Evolutionary conservation across 169 alveolate genomes (phyloP).

Genomic region (Eimeria tenella): DNA sequence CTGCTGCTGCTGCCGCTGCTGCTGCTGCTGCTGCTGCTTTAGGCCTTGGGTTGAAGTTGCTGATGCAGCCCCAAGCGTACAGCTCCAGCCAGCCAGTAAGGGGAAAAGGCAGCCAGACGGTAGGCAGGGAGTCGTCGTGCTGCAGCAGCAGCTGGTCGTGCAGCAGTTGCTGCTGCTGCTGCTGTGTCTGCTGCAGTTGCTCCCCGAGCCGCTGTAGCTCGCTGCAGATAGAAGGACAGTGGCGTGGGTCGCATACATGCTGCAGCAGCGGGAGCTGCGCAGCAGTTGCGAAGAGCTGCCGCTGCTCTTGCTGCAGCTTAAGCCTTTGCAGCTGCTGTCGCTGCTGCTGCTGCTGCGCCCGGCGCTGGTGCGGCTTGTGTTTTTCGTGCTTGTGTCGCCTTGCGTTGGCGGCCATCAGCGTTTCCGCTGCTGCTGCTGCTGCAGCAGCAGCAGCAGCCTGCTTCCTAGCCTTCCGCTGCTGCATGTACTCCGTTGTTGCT

Average conservation of each 20-base stretch:
- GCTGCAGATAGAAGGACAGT: conserved; percentile 1
- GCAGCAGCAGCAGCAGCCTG: conserved; percentile 22
- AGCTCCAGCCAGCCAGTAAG: conserved; percentile 74
- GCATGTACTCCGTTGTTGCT: conserved; percentile 18
- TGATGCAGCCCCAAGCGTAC: conserved; percentile 75
- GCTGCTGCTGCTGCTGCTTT: conserved; percentile 40
- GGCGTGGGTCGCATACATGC: neutral
- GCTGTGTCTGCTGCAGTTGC: neutral
- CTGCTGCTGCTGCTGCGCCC: conserved; percentile 9
- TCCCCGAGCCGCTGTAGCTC: neutral
- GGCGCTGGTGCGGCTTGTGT: neutral
- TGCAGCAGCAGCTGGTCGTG: conserved; percentile 19
- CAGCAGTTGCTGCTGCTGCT: conserved; percentile 27
- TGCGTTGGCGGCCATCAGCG: neutral
- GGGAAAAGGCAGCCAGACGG: conserved; percentile 57
- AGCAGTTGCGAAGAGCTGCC: neutral
- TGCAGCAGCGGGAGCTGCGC: conserved; percentile 30
- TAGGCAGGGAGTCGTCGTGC: neutral
- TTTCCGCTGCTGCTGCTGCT: conserved; percentile 12
- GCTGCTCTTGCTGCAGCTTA: conserved; percentile 19
- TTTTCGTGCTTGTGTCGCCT: neutral
- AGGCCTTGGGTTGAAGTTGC: conserved; percentile 47
- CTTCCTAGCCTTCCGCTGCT: neutral
- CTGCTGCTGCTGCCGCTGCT: neutral
- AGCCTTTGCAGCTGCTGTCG: neutral